Conservation (phyloP, 495 filamentous ascomycete species). For the Podospora conica region DNA sequence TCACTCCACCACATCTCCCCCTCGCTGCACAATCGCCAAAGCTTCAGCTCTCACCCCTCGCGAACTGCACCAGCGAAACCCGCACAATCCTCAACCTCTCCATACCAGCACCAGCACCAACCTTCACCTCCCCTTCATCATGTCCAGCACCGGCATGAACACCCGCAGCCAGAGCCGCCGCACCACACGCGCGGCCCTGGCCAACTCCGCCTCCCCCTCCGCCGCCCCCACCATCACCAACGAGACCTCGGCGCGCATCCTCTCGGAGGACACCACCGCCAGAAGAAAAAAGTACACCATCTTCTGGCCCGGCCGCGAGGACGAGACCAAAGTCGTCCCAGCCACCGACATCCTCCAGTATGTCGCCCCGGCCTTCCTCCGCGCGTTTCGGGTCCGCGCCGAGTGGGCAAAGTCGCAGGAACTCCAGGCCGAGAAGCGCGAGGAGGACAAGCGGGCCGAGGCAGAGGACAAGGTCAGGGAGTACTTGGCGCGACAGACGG, state of each 20-base stretch:
- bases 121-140: not conserved
- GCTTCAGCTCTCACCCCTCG: too few relatives aligned
- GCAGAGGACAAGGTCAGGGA: not conserved
- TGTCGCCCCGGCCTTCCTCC: not conserved
- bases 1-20: too few relatives aligned
- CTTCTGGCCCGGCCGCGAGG: not conserved
- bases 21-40: too few relatives aligned
- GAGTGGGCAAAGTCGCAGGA: not conserved
- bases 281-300: not conserved
- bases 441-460: not conserved
- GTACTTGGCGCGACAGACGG: not conserved
- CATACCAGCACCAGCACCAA: not conserved
- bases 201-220: not conserved
- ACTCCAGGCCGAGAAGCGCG: not conserved
- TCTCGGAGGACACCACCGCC: not conserved
- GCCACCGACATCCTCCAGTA: not conserved
- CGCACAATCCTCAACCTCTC: not conserved
- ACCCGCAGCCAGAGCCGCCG: not conserved
- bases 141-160: not conserved
- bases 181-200: not conserved
- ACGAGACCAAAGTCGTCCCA: not conserved
- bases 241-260: not conserved
- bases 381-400: not conserved
- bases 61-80: not conserved
- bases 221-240: not conserved